A percentile compares a stretch with the other conserved stretches of the same genome.
These are phyloP conservation scores for Magnolia sinica DNA, from an alignment of 164 flowering plant genomes.

Conservation along the genomic window DNA sequence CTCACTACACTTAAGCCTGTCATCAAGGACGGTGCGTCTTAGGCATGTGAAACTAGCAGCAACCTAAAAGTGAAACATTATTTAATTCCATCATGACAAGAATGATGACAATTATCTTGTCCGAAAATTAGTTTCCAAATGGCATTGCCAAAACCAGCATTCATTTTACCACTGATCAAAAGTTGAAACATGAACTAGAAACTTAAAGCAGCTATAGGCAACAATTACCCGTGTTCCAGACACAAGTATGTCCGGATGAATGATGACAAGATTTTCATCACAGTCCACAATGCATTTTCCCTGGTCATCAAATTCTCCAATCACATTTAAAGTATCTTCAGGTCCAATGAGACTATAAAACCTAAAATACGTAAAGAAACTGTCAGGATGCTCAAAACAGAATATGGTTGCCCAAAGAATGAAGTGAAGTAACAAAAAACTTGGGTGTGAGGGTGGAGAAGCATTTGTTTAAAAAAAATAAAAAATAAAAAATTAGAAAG, in stretches of 20 bases:
- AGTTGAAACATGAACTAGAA: background rate
- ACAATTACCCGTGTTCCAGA: conserved; percentile 89
- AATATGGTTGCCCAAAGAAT: no score
- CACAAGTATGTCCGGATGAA: conserved; percentile 80
- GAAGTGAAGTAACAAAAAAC: conserved; percentile 5
- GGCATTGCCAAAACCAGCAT: background rate
- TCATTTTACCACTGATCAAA: background rate
- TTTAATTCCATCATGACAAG: conserved; percentile 1
- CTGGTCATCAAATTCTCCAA: no score
- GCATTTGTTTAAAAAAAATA: no score
- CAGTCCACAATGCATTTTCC: conserved; percentile 59
- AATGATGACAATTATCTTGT: conserved; percentile 4
- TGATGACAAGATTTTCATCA: conserved; percentile 57
- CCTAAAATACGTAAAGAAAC: no score
- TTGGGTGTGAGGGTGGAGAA: no score
- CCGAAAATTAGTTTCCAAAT: background rate
- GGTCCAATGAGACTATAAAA: no score
- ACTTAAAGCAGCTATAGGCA: no score
- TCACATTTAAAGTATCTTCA: no score
- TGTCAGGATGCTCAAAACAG: background rate
- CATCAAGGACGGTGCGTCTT: conserved; percentile 86
- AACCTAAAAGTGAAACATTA: conserved; percentile 48
- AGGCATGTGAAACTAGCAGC: conserved; percentile 85
- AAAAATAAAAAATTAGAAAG: no score
- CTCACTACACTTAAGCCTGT: conserved; percentile 63